Evolutionary conservation across 352 stramenopile species (phyloP).

Genomic region (Phytophthora meadii): DNA sequence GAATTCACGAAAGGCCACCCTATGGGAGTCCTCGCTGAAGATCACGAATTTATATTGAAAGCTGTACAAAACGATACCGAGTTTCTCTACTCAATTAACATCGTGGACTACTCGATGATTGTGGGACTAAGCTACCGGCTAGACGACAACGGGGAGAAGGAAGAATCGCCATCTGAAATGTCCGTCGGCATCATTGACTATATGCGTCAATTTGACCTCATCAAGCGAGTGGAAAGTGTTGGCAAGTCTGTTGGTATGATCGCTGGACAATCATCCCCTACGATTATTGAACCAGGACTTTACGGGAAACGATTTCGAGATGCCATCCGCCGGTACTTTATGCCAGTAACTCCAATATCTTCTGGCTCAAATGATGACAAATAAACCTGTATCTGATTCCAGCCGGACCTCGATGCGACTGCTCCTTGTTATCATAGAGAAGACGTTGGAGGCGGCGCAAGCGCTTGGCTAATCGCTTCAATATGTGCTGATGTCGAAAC

Average conservation of each 20-base stretch:
- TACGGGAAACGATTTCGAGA: constrained; percentile 97
- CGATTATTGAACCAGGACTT: constrained; percentile 97
- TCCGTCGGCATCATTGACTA: constrained; percentile 99
- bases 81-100: constrained; percentile 98
- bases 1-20: constrained; percentile 84
- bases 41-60: constrained; percentile 73
- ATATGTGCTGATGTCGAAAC: constrained; percentile 61
- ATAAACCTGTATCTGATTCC: constrained; percentile 17
- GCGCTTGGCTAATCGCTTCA: constrained; percentile 53
- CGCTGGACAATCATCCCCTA: constrained; percentile 96
- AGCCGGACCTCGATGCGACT: not conserved
- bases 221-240: constrained; percentile 99
- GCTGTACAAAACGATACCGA: constrained; percentile 97
- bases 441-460: constrained; percentile 30
- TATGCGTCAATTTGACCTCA: constrained; percentile 98
- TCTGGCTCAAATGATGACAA: constrained; percentile 51
- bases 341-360: constrained; percentile 92
- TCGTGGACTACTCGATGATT: constrained; percentile 99
- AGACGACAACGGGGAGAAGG: constrained; percentile 38
- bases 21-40: constrained; percentile 70
- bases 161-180: constrained; percentile 69
- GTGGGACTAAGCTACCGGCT: constrained; percentile 79
- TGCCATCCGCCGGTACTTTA: constrained; percentile 97
- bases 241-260: constrained; percentile 99
- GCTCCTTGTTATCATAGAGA: constrained; percentile 10